A percentile compares a stretch with the other conserved stretches of the same genome.
These are phyloP conservation scores for Sporothrix sp. DNA, from an alignment of 2,329 filamentous ascomycete species.

Conservation along the genomic window DNA sequence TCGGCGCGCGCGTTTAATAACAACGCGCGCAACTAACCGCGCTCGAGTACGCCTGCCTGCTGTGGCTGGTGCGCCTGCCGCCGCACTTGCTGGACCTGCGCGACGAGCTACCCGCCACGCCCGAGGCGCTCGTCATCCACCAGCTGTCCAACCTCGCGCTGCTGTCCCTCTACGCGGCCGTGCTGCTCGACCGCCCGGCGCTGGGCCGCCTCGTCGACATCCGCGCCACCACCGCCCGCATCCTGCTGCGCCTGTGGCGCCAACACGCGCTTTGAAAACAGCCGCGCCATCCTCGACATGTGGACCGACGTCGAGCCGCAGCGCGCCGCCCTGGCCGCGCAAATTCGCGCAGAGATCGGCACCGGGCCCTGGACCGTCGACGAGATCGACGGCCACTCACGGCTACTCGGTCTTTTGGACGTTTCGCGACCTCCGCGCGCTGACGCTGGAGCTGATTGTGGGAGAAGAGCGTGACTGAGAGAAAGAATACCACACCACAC, in stretches of 20 bases:
- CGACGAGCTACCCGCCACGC: conserved; percentile 8
- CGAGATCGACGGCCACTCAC: conserved; percentile 13
- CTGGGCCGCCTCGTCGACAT: neutral
- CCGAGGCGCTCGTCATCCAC: conserved; percentile 5
- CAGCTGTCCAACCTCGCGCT: conserved; percentile 3
- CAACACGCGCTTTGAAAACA: conserved; percentile 9
- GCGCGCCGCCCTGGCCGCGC: neutral
- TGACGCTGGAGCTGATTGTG: conserved; percentile 4
- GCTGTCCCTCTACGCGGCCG: conserved; percentile 2
- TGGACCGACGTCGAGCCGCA: neutral
- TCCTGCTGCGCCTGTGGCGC: conserved; percentile 5
- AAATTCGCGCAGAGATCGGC: neutral
- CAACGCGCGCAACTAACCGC: neutral
- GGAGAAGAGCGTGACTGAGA: too few species aligned
- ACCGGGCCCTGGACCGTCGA: conserved; percentile 4
- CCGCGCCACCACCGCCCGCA: neutral
- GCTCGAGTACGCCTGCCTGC: conserved; percentile 11
- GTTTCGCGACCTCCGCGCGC: conserved; percentile 5
- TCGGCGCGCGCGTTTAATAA: neutral
- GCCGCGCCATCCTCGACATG: conserved; percentile 8
- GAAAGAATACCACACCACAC: too few species aligned
- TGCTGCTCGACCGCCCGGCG: neutral
- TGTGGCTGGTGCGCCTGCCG: conserved; percentile 7
- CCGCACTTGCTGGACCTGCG: conserved; percentile 7
- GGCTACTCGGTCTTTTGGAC: conserved; percentile 13